phyloP scores from a whole-genome alignment of 257 asterid genomes.

The Penstemon davidsonii region DNA sequence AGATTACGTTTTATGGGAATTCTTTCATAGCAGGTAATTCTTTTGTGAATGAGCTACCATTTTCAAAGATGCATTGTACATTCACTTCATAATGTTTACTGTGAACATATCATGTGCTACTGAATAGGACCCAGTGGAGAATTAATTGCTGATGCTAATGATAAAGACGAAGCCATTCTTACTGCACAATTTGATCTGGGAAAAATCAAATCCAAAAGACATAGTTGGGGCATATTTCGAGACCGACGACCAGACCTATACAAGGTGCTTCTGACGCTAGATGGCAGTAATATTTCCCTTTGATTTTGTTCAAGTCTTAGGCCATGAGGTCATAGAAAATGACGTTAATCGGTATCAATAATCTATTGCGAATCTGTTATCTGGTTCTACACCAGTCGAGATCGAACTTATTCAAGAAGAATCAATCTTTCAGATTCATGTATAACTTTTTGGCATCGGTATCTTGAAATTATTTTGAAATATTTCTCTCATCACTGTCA shows the following conservation, averaged over 20 bases:
- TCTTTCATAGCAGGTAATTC: slow-evolving; percentile 89
- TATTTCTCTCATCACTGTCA: no score
- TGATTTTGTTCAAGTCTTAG: slow-evolving; percentile 36
- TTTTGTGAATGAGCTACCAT: slow-evolving; percentile 4
- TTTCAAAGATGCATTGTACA: neutral
- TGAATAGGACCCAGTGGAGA: slow-evolving; percentile 87
- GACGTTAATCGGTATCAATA: slow-evolving; percentile 1
- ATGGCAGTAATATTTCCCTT: slow-evolving; percentile 61
- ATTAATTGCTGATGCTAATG: slow-evolving; percentile 65
- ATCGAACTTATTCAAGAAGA: no score
- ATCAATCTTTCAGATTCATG: no score
- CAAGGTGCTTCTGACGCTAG: slow-evolving; percentile 85
- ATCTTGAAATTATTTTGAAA: neutral
- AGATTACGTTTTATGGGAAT: slow-evolving; percentile 86
- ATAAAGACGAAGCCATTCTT: slow-evolving; percentile 80
- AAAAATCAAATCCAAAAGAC: slow-evolving; percentile 73
- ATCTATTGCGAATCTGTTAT: neutral
- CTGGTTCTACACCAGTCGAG: neutral
- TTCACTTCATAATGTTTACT: neutral
- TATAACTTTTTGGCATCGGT: neutral
- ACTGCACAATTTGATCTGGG: slow-evolving; percentile 78
- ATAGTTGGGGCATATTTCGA: slow-evolving; percentile 88
- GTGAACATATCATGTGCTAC: slow-evolving; percentile 22
- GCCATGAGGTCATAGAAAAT: slow-evolving; percentile 4
- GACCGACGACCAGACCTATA: slow-evolving; percentile 94